Evolutionary conservation across 2,329 filamentous ascomycete genomes (phyloP), one percentile per base, ranked within the genome.

Genomic region (Claviceps citrina): DNA sequence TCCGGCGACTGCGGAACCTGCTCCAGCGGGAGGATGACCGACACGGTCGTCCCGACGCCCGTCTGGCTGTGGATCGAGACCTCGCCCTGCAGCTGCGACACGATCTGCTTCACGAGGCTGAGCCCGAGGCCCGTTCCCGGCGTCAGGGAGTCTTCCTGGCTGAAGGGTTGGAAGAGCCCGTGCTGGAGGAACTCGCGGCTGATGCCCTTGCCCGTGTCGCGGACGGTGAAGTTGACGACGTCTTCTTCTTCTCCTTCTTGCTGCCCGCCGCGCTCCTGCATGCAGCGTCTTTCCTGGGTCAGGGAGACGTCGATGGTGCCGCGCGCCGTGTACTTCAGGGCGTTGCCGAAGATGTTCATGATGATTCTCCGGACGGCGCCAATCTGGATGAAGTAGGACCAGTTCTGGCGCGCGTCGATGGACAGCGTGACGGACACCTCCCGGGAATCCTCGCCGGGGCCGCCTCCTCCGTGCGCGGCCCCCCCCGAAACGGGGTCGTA

Each of bases 201-300:
- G 27, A 84, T 84, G 1, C 79, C 80, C 33, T 67, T 67, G 1
- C 79, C 79, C 0, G 78, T 78, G 47, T 84, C 79, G 0, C 64
- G 61, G 2, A 84, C 68, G 0, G 63, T 68, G 5, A 76, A 49
- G 0, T 47, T 52, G 3, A 60, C 46, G 9, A 47, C 40, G 7
- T n/a, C n/a, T 44, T 41, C 15, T 49, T 40, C 0, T 39, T 44
- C 9, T n/a, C n/a, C n/a, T n/a, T n/a, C n/a, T n/a, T n/a, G n/a
- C n/a, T n/a, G n/a, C n/a, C n/a, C n/a, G n/a, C 34, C 45, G 1
- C 26, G 28, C 4, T 24, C 12, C 4, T 28, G 40, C 43, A 16
- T 39, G 9, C 27, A 33, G 3, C 25, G 19, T 3, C 18, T 43
- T 13, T 43, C 40, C 30, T 54, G 58, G 0, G 44, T 45, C 1